Base-by-base conservation (phyloP, 805 yeast genomes). In the Candida pseudoglaebosa region DNA sequence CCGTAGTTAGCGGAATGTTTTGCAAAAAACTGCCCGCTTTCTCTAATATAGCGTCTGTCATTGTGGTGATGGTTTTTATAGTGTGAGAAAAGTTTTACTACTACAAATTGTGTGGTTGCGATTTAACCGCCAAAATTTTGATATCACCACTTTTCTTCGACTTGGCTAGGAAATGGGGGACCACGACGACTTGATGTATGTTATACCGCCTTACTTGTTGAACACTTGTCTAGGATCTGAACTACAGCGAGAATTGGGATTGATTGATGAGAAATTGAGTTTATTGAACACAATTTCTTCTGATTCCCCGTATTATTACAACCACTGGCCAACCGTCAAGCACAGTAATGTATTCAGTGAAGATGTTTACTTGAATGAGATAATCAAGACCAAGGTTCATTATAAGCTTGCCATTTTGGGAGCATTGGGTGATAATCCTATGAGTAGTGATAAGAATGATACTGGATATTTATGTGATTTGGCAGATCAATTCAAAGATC, bases 1-100 rank as follows among this genome's bases (percentile, higher is more conserved):
- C 65, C 20, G 77, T 65, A 1, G 58, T 52, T 4, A 83, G 54
- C 0, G 80, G 77, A 5, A 82, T 65, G 30, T 72, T 65, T 1
- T 75, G 71, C 16, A 82, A 53, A 16, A 69, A 60, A 1, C 47
- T 30, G 34, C 69, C 61, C 0, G 78, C 80, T 24, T 50, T 56
- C 2, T 53, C 60, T 5, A 83, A 42, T 1, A 81, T 62, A 19
- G 61, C 67, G 14, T 71, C 72, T 7, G 88, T 80, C 89, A 82
- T 81, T 18, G 24, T 26, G 15, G 15, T 12, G n/a, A n/a, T n/a
- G n/a, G n/a, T n/a, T n/a, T n/a, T n/a, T n/a, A n/a, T n/a, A n/a
- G n/a, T 26, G 13, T 13, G 6, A 9, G 13, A 26, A 26, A 13
- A 12, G 9, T 10, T n/a, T 26, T 12, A 26, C 15, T 26, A 15